Conservation (phyloP, 139 green algal species). For the Coelastrella sp. region DNA sequence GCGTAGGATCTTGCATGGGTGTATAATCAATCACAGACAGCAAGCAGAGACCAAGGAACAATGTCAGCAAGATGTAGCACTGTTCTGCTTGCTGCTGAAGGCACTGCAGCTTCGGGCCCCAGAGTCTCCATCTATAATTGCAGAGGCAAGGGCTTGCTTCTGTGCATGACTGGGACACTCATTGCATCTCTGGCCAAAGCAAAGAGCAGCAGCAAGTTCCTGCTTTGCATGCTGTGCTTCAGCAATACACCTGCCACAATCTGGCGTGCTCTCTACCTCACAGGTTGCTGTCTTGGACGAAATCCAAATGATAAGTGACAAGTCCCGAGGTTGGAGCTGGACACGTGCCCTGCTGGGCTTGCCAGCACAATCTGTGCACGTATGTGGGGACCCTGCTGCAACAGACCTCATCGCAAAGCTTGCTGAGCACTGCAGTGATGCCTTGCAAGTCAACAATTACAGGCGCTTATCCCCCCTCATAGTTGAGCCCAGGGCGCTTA, state of each 20-base stretch:
- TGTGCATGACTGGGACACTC: too few relatives aligned
- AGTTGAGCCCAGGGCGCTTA: constrained; percentile 54
- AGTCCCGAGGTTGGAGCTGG: constrained; percentile 92
- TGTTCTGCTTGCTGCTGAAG: too few relatives aligned
- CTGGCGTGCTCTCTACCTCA: too few relatives aligned
- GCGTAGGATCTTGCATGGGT: not conserved
- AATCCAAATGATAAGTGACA: constrained; percentile 93
- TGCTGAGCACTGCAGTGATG: not conserved
- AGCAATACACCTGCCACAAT: too few relatives aligned
- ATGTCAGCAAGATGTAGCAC: too few relatives aligned
- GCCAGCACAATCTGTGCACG: constrained; percentile 87
- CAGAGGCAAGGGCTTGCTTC: too few relatives aligned
- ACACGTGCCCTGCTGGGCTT: constrained; percentile 88
- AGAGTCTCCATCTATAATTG: too few relatives aligned
- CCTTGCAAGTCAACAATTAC: constrained; percentile 59
- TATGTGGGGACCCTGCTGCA: constrained; percentile 92
- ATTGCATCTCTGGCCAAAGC: too few relatives aligned
- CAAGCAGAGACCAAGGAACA: too few relatives aligned
- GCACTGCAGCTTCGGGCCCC: too few relatives aligned
- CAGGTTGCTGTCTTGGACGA: constrained; percentile 97
- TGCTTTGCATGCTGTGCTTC: too few relatives aligned
- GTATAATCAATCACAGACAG: not conserved
- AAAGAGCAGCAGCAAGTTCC: too few relatives aligned
- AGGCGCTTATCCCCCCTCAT: constrained; percentile 77
- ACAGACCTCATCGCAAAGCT: constrained; percentile 82